phyloP scores from a whole-genome alignment of 1,139 yeast genomes.

The Taphrina wiesneri region DNA sequence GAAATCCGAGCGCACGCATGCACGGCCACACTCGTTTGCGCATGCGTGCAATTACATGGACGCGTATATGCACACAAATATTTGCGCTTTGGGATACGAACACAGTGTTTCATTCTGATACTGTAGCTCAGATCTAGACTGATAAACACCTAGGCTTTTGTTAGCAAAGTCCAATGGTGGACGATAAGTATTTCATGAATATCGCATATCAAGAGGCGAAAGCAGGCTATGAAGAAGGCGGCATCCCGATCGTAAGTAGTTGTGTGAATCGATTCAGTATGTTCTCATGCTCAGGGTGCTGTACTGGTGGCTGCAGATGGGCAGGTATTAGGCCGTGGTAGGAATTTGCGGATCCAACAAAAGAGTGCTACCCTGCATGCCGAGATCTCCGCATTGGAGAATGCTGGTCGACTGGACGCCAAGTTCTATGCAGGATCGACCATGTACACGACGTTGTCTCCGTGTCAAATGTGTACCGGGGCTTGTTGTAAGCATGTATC shows the following conservation, averaged over 20 bases:
- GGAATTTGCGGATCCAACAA: conserved; percentile 5
- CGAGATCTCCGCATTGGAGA: conserved; percentile 14
- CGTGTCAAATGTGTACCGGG: conserved; percentile 20
- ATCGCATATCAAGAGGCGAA: conserved; percentile 13
- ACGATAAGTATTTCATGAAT: background rate
- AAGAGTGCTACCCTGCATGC: conserved; percentile 14
- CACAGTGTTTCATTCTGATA: too few relatives aligned
- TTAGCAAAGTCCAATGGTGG: too few relatives aligned
- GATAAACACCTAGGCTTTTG: too few relatives aligned
- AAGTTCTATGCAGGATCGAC: conserved; percentile 2
- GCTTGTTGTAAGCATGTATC: conserved; percentile 5
- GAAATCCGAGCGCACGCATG: too few relatives aligned
- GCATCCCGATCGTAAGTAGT: conserved; percentile 9
- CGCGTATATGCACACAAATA: too few relatives aligned
- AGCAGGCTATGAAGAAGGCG: background rate
- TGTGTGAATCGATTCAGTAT: too few relatives aligned
- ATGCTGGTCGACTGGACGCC: conserved; percentile 15
- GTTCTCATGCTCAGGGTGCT: conserved; percentile 1
- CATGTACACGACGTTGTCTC: conserved; percentile 20
- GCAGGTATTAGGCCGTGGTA: background rate
- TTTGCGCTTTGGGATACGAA: too few relatives aligned
- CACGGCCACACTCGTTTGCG: too few relatives aligned
- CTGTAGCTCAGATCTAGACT: too few relatives aligned
- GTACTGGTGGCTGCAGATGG: conserved; percentile 14
- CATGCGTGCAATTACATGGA: too few relatives aligned